These are phyloP conservation scores for Tetrapisispora nanseiensis DNA, from an alignment of 805 yeast species.

Conservation along the genomic window DNA sequence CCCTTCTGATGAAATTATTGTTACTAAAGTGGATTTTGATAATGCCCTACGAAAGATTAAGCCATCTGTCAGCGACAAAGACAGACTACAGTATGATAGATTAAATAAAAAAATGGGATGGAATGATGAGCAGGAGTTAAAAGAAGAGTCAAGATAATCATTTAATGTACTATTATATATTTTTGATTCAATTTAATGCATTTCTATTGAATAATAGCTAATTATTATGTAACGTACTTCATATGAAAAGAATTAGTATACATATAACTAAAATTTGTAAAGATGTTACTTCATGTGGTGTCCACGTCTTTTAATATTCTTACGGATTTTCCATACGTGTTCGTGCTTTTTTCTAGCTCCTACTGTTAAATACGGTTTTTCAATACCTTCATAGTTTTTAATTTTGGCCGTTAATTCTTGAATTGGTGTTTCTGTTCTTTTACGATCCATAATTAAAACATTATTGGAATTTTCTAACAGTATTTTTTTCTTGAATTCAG, in stretches of 20 bases:
- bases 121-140: conserved; percentile 37
- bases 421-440: conserved; percentile 57
- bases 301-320: conserved; percentile 43
- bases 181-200: neutral
- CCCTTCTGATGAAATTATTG: conserved; percentile 35
- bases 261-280: neutral
- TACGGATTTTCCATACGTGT: conserved; percentile 47
- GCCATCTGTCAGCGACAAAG: conserved; percentile 86
- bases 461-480: conserved; percentile 15
- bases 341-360: conserved; percentile 36
- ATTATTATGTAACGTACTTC: no score
- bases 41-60: conserved; percentile 64
- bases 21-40: conserved; percentile 57
- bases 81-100: conserved; percentile 65
- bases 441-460: conserved; percentile 43
- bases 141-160: conserved; percentile 6
- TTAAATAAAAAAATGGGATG: conserved; percentile 69
- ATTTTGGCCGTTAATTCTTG: conserved; percentile 36
- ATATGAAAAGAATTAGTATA: no score
- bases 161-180: no score
- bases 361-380: conserved; percentile 39
- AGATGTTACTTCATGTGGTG: conserved; percentile 20
- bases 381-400: conserved; percentile 7
- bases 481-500: conserved; percentile 18
- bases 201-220: neutral